A percentile compares a stretch with the other conserved stretches of the same genome.
Evolutionary conservation across 371 early-diverging fungal species (phyloP).

Genomic region (Apophysomyces variabilis): DNA sequence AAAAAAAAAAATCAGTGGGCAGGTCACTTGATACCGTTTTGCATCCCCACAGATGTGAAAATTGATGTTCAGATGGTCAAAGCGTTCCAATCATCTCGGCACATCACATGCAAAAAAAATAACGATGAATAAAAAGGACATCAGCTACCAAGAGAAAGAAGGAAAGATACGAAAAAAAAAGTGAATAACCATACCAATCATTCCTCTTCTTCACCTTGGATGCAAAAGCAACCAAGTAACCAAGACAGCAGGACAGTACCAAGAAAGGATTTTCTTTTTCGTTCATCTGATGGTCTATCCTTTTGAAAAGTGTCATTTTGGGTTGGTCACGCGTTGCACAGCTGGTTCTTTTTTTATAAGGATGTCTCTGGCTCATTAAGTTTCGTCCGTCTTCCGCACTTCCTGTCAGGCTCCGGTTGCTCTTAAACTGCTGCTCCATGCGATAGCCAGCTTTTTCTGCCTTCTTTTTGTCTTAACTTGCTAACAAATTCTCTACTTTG

Average conservation of each 20-base stretch:
- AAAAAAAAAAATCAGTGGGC: background rate
- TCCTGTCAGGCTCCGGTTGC: conserved; percentile 11
- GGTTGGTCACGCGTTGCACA: conserved; percentile 27
- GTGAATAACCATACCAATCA: too few species aligned
- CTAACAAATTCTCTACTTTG: background rate
- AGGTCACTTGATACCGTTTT: conserved; percentile 3
- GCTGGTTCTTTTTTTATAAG: conserved; percentile 17
- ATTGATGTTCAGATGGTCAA: conserved; percentile 21
- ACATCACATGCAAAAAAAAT: conserved; percentile 4
- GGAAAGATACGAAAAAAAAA: too few species aligned
- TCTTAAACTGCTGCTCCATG: conserved; percentile 11
- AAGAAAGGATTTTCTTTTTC: background rate
- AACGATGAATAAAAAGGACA: too few species aligned
- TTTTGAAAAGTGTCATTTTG: conserved; percentile 19
- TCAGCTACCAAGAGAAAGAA: too few species aligned
- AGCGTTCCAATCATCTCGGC: background rate
- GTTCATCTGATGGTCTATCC: conserved; percentile 8
- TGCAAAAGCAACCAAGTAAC: too few species aligned
- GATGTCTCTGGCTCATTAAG: conserved; percentile 6
- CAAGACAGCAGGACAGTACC: too few species aligned
- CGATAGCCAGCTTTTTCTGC: background rate
- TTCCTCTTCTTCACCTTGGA: too few species aligned
- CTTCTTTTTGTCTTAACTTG: background rate
- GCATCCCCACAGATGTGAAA: conserved; percentile 4
- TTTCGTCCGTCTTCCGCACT: conserved; percentile 11